Base-by-base conservation (phyloP, 495 filamentous ascomycete species). In the Hypoxylon rickii region DNA sequence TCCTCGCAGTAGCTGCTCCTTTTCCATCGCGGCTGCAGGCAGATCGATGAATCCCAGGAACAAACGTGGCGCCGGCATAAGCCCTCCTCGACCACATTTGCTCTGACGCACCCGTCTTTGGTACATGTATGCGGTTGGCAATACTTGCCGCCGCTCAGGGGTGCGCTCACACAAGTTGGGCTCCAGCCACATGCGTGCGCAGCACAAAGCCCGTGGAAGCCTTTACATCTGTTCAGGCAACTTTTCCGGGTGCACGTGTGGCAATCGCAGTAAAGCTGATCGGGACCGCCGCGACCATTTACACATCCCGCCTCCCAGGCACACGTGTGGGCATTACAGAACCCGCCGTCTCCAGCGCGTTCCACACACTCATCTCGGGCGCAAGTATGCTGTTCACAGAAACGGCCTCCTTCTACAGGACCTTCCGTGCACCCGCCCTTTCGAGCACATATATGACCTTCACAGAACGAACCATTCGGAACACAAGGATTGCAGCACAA, bases 1-100 rank as follows among this genome's bases (percentile, higher is more conserved):
- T 63, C 59, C 33, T 57, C 52, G 33, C 59, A 63, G 44, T 53
- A 63, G 16, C 53, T 63, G 19, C 59, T 63, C 15, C 53, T 17
- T 39, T 63, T 63, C 59, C 59, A 63, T 7, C 59, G 53, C 26
- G 53, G 39, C 33, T 63, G 40, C 3, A 57, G 53, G 16, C 59
- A 63, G 39, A 57, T 37, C 22, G 59, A 52, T 21, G 53, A 29
- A 10, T 20, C 26, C 59, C 59, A 63, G 16, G 59, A 63, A 38
- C 59, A 63, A 7, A 53, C 43, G n/a, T 63, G 59, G 16, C 44
- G 52, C 5, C 41, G 16, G 13, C 59, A 63, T 8, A 63, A 15
- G 15, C 59, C 57, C 15, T 31, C 48, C 8, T 63, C 59, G 7
- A 48, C 34, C 12, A 63, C 39, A n/a, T 53, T 58, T 2, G 59